Percentiles rank a stretch among this genome's conserved stretches.
These are phyloP conservation scores for Pythium myriotylum DNA, from an alignment of 352 stramenopile species.

Conservation along the genomic window DNA sequence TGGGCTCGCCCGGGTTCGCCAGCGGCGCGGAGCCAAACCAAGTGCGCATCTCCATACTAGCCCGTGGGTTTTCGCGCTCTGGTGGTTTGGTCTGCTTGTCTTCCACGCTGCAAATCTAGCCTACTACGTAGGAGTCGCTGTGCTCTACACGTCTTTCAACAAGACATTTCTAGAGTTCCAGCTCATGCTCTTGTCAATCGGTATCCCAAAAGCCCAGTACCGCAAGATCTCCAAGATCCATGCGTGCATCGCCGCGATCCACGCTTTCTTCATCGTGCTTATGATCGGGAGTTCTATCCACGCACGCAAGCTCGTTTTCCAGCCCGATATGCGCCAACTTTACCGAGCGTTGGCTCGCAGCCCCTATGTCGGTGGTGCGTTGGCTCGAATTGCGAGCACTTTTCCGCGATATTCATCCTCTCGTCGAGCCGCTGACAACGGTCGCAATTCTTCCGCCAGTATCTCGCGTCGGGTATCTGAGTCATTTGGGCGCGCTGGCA, in stretches of 20 bases:
- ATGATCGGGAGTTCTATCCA: conserved; percentile 15
- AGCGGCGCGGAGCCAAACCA: not conserved
- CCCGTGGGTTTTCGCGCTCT: conserved; percentile 7
- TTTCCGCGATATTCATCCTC: not conserved
- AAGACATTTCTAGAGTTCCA: conserved; percentile 11
- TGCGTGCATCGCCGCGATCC: conserved; percentile 8
- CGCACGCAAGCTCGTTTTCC: conserved; percentile 6
- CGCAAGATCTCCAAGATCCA: conserved; percentile 4
- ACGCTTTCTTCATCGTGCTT: conserved; percentile 17
- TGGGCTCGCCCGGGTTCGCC: not conserved
- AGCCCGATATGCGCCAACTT: not conserved
- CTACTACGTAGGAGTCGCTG: conserved; percentile 13
- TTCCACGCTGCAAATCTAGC: conserved; percentile 8
- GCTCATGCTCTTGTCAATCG: conserved; percentile 6
- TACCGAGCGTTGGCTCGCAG: not conserved
- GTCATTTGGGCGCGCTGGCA: not conserved
- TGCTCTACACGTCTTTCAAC: conserved; percentile 16
- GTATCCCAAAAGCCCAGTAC: not conserved
- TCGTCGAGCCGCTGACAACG: not conserved
- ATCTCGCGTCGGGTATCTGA: not conserved
- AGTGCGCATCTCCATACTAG: conserved; percentile 3
- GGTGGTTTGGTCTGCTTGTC: conserved; percentile 10
- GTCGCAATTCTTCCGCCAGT: not conserved
- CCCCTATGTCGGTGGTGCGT: not conserved
- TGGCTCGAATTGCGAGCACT: not conserved